Percentiles rank a stretch among this genome's conserved stretches.
Conservation (phyloP, 805 yeast species). For the Sungouiozyma ichnusensis region DNA sequence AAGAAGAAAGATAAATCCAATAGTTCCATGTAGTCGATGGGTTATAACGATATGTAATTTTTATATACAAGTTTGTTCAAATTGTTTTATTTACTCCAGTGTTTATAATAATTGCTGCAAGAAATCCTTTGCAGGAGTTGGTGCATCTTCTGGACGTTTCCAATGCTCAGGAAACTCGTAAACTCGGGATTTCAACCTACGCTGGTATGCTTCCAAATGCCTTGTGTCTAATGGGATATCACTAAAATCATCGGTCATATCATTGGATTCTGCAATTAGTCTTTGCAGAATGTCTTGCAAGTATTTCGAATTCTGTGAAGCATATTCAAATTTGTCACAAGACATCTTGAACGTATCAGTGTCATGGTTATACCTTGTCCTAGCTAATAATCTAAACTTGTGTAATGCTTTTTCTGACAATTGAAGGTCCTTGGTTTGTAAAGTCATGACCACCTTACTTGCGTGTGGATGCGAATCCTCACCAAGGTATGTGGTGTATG, state of each 20-base stretch:
- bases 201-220: constrained; percentile 42
- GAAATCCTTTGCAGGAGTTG: constrained; percentile 30
- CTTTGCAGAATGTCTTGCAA: constrained; percentile 53
- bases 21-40: neutral
- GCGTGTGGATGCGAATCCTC: constrained; percentile 45
- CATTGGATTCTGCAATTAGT: constrained; percentile 56
- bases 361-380: constrained; percentile 58
- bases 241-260: constrained; percentile 47
- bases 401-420: constrained; percentile 46
- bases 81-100: constrained; percentile 2
- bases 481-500: constrained; percentile 64
- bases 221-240: constrained; percentile 79
- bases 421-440: constrained; percentile 43
- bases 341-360: constrained; percentile 55
- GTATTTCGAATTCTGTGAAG: constrained; percentile 77
- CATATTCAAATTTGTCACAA: constrained; percentile 55
- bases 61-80: constrained; percentile 1
- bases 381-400: constrained; percentile 71
- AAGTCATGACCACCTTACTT: constrained; percentile 52
- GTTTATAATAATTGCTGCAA: constrained; percentile 8
- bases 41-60: constrained; percentile 1
- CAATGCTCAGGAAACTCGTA: constrained; percentile 67
- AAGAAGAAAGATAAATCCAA: constrained; percentile 35
- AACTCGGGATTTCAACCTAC: constrained; percentile 32
- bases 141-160: constrained; percentile 67